These are phyloP conservation scores for Amphirosellinia nigrospora DNA, from an alignment of 495 filamentous ascomycete genomes.

Conservation along the genomic window DNA sequence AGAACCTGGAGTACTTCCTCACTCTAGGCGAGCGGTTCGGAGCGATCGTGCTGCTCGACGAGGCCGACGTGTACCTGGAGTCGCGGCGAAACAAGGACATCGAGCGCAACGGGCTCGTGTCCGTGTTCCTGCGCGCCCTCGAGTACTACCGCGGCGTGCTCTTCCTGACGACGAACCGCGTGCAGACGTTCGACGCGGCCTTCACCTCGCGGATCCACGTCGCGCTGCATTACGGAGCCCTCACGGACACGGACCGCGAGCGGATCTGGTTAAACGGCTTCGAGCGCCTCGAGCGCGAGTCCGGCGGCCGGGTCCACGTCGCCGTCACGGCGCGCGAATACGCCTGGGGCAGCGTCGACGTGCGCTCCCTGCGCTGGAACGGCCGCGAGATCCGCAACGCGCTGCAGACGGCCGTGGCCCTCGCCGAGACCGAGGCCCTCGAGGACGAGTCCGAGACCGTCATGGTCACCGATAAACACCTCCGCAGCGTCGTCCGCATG, in stretches of 20 bases:
- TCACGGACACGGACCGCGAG: constrained; percentile 42
- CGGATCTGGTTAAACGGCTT: constrained; percentile 50
- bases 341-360: constrained; percentile 36
- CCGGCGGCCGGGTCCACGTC: constrained; percentile 41
- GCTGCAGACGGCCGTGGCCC: constrained; percentile 51
- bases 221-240: constrained; percentile 47
- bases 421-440: constrained; percentile 49
- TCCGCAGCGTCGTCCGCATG: constrained; percentile 47
- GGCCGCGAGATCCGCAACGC: constrained; percentile 52
- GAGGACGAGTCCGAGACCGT: constrained; percentile 40
- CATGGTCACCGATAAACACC: constrained; percentile 42
- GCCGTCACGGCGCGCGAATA: constrained; percentile 39
- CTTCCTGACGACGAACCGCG: constrained; percentile 53
- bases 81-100: constrained; percentile 73
- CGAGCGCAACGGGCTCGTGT: constrained; percentile 77
- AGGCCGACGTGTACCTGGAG: constrained; percentile 61
- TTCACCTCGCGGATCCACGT: constrained; percentile 53
- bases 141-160: constrained; percentile 52
- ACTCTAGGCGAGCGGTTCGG: constrained; percentile 50
- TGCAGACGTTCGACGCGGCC: constrained; percentile 49
- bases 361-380: constrained; percentile 43
- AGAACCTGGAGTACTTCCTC: constrained; percentile 47
- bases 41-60: constrained; percentile 50
- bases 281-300: constrained; percentile 47
- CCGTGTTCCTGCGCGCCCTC: constrained; percentile 58